Evolutionary conservation across 495 filamentous ascomycete species (phyloP).

Genomic region (Hypoxylon subgilvum): DNA sequence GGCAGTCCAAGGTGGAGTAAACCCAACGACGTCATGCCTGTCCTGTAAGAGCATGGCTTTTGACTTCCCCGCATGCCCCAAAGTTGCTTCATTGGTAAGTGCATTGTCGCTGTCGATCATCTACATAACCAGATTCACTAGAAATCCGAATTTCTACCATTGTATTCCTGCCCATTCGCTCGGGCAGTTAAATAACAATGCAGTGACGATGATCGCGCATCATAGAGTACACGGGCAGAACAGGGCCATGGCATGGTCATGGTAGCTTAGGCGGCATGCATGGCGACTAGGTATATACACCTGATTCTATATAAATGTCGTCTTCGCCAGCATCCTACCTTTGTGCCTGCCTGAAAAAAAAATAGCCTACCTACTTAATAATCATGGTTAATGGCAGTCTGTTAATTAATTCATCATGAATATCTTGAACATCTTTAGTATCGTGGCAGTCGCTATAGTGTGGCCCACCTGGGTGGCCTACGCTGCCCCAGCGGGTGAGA

Average conservation of each 20-base stretch:
- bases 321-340: too few species aligned
- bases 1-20: too few species aligned
- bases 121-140: too few species aligned
- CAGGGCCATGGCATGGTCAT: too few species aligned
- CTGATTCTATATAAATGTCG: background rate
- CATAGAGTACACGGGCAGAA: background rate
- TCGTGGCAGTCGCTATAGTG: background rate
- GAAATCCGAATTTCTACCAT: too few species aligned
- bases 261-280: too few species aligned
- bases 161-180: too few species aligned
- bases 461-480: background rate
- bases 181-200: background rate
- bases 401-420: background rate
- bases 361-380: too few species aligned
- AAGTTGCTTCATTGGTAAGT: too few species aligned
- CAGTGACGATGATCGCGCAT: slow-evolving; percentile 2
- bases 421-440: background rate
- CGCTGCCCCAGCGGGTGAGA: background rate
- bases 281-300: background rate
- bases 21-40: background rate
- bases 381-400: too few species aligned
- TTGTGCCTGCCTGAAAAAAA: too few species aligned
- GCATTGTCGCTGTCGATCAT: too few species aligned
- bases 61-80: background rate
- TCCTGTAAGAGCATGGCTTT: background rate